Evolutionary conservation across 768 basidiomycete species (phyloP).

Genomic region (Suillus discolor): DNA sequence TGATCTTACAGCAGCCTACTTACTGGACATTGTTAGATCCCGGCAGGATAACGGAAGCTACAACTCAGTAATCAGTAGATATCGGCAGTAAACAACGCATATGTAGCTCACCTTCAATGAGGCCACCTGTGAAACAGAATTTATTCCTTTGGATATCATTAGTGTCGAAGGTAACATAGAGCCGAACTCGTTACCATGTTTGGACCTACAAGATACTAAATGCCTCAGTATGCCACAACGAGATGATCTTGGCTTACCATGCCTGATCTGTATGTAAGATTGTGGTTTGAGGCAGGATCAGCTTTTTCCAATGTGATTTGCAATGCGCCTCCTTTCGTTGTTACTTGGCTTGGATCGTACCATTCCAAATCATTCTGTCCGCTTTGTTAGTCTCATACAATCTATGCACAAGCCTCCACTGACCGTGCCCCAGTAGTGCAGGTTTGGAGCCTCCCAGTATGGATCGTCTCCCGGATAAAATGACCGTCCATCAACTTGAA

Average conservation of each 20-base stretch:
- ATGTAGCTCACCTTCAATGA: conserved; percentile 50
- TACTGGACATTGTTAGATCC: conserved; percentile 42
- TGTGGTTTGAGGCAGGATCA: conserved; percentile 43
- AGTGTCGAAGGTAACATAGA: background rate
- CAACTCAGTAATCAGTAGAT: conserved; percentile 12
- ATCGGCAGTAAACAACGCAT: background rate
- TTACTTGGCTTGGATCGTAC: conserved; percentile 58
- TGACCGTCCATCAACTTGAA: conserved; percentile 68
- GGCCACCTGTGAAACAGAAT: conserved; percentile 82
- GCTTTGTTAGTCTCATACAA: background rate
- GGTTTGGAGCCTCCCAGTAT: conserved; percentile 54
- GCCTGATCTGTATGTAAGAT: conserved; percentile 48
- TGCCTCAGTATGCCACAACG: conserved; percentile 31
- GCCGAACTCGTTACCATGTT: conserved; percentile 23
- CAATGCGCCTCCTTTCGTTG: conserved; percentile 53
- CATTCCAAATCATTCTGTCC: conserved; percentile 50
- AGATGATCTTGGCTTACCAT: conserved; percentile 31
- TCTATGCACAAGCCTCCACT: conserved; percentile 17
- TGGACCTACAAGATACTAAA: conserved; percentile 25
- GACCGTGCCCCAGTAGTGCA: conserved; percentile 72
- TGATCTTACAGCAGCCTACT: conserved; percentile 9
- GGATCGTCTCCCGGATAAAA: conserved; percentile 75
- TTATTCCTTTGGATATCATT: conserved; percentile 47
- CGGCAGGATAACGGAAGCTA: conserved; percentile 42
- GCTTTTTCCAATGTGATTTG: conserved; percentile 50